phyloP scores from a whole-genome alignment of 768 basidiomycete genomes.

The Auricularia heimuer region DNA sequence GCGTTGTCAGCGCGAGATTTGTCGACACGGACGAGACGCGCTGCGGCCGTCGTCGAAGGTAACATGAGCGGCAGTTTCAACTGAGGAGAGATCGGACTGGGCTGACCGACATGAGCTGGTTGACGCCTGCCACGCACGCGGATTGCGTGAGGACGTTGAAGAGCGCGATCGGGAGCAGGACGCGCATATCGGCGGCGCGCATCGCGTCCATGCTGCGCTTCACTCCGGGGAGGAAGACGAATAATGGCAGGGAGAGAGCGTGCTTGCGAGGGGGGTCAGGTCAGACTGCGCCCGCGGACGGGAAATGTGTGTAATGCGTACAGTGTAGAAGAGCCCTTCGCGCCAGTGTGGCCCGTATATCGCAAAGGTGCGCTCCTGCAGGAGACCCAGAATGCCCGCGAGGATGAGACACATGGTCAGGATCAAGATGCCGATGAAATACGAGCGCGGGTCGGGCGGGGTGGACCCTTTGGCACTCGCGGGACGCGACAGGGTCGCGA shows the following conservation, averaged over 20 bases:
- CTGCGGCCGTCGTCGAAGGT: constrained; percentile 22
- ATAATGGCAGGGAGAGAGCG: constrained; percentile 66
- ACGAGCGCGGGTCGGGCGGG: constrained; percentile 34
- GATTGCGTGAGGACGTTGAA: constrained; percentile 65
- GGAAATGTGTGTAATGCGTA: constrained; percentile 21
- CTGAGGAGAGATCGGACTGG: neutral
- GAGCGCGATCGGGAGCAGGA: constrained; percentile 32
- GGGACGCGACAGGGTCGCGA: constrained; percentile 62
- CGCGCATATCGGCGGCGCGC: neutral
- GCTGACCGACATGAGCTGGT: constrained; percentile 67
- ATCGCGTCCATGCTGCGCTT: neutral
- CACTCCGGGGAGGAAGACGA: constrained; percentile 40
- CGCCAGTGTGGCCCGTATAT: constrained; percentile 72
- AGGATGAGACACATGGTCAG: constrained; percentile 56
- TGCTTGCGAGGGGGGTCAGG: constrained; percentile 37
- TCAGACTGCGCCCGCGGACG: neutral
- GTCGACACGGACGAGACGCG: constrained; percentile 73
- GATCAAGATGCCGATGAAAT: constrained; percentile 59
- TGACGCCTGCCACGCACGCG: constrained; percentile 77
- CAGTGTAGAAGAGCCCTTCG: constrained; percentile 79
- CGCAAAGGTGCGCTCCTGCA: constrained; percentile 69
- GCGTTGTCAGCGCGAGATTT: constrained; percentile 66
- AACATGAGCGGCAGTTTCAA: neutral
- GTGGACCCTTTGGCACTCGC: constrained; percentile 14
- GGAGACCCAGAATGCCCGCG: constrained; percentile 56